Conservation (phyloP, 345 rosid genomes). For the Gossypium australe region DNA sequence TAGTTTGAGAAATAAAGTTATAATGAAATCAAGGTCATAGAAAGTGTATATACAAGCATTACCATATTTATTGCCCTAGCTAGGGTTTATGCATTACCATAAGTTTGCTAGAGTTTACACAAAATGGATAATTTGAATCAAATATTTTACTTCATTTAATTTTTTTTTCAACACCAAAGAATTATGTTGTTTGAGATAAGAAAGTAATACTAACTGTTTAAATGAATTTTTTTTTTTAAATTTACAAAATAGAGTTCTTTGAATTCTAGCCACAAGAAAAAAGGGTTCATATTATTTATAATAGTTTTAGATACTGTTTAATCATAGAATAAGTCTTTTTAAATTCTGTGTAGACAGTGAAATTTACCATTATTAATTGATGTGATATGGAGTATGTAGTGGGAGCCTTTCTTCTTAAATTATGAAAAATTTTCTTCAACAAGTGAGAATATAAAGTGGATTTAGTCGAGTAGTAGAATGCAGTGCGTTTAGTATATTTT, state of each 20-base stretch:
- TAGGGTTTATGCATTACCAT: not conserved
- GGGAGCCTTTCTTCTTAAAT: not conserved
- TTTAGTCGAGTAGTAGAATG: accelerated
- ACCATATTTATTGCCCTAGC: not conserved
- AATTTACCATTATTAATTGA: not conserved
- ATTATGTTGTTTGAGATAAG: not conserved
- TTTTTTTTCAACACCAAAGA: not conserved
- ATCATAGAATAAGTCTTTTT: not conserved
- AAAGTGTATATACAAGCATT: not conserved
- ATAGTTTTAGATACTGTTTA: not conserved
- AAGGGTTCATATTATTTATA: not conserved
- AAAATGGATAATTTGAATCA: not conserved
- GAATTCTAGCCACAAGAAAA: constrained; percentile 1
- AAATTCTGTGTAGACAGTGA: not conserved
- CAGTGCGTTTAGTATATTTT: accelerated
- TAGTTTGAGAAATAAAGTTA: not conserved
- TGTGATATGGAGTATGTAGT: not conserved
- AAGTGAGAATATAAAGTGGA: accelerated
- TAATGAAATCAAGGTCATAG: not conserved
- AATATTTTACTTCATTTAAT: not conserved
- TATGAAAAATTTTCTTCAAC: not conserved
- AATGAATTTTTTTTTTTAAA: not conserved
- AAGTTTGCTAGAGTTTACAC: not conserved
- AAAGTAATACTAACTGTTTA: not conserved
- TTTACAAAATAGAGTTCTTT: not conserved